Conservation (phyloP, 352 stramenopile species). For the Halophytophthora batemanensis region DNA sequence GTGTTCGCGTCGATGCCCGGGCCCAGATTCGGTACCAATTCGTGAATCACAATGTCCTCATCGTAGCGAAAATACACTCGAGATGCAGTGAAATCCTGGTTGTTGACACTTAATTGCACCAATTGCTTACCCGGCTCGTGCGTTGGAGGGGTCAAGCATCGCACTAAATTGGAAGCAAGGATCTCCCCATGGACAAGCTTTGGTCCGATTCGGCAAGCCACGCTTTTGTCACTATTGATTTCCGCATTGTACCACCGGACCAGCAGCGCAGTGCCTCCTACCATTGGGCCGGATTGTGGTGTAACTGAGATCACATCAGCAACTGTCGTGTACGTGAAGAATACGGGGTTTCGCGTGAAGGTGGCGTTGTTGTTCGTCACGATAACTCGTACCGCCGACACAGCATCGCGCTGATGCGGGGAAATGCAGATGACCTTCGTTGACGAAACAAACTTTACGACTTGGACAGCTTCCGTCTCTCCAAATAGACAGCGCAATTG, state of each 20-base stretch:
- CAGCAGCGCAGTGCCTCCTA: conserved; percentile 51
- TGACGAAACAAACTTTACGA: conserved; percentile 66
- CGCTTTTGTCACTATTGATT: conserved; percentile 21
- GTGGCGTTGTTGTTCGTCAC: conserved; percentile 73
- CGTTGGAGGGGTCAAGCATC: conserved; percentile 42
- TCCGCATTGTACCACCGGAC: conserved; percentile 63
- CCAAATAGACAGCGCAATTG: conserved; percentile 84
- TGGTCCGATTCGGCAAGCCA: conserved; percentile 51
- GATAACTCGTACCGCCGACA: conserved; percentile 38
- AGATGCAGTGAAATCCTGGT: conserved; percentile 44
- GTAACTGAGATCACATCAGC: conserved; percentile 53
- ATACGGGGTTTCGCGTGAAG: conserved; percentile 61
- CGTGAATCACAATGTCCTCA: conserved; percentile 37
- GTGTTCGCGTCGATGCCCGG: conserved; percentile 56
- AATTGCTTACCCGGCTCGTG: conserved; percentile 18
- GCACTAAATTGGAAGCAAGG: conserved; percentile 29
- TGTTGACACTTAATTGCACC: conserved; percentile 64
- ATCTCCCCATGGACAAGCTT: conserved; percentile 26
- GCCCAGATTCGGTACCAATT: conserved; percentile 49
- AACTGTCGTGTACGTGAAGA: conserved; percentile 73
- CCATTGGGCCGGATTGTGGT: conserved; percentile 42
- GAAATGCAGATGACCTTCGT: conserved; percentile 69
- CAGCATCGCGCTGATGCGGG: conserved; percentile 41
- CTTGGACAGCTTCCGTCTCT: conserved; percentile 26
- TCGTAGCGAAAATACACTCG: conserved; percentile 46